These are phyloP conservation scores for Dendrocalamus sinicus DNA, from an alignment of 176 grass and related monocot genomes.

Conservation along the genomic window DNA sequence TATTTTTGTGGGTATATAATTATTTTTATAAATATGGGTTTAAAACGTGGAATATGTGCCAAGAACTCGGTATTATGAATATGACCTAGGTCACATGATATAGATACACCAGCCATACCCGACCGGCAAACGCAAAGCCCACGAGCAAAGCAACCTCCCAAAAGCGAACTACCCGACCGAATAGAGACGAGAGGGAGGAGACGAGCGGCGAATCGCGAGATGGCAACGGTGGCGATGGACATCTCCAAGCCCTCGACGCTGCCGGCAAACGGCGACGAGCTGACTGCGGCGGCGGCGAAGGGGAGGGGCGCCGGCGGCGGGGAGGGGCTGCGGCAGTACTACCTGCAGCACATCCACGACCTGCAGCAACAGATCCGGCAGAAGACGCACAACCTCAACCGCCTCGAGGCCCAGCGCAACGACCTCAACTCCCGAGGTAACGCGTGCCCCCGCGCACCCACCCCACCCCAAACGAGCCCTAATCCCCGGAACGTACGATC, in stretches of 20 bases:
- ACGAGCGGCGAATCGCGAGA: conserved; percentile 24
- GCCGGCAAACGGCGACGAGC: neutral
- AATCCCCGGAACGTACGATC: neutral
- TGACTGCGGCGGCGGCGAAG: conserved; percentile 23
- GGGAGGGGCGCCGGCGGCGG: conserved; percentile 53
- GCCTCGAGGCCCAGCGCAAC: conserved; percentile 89
- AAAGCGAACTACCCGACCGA: neutral
- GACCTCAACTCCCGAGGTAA: conserved; percentile 82
- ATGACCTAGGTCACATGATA: too few relatives aligned
- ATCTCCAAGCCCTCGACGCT: conserved; percentile 45
- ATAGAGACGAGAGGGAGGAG: neutral
- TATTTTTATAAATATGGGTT: too few relatives aligned
- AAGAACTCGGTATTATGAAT: too few relatives aligned
- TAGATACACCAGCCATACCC: too few relatives aligned
- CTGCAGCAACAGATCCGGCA: conserved; percentile 61
- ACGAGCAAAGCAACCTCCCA: neutral
- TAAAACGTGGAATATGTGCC: too few relatives aligned
- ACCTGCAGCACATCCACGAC: conserved; percentile 84
- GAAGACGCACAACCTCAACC: conserved; percentile 78
- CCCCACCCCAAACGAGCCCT: conserved; percentile 17
- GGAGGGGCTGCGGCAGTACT: conserved; percentile 81
- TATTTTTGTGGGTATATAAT: too few relatives aligned
- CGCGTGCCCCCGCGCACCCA: neutral
- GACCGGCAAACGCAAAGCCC: neutral
- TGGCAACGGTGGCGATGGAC: conserved; percentile 61